Evolutionary conservation across 1,139 yeast genomes (phyloP).

Genomic region (Chernovozyma aurita): DNA sequence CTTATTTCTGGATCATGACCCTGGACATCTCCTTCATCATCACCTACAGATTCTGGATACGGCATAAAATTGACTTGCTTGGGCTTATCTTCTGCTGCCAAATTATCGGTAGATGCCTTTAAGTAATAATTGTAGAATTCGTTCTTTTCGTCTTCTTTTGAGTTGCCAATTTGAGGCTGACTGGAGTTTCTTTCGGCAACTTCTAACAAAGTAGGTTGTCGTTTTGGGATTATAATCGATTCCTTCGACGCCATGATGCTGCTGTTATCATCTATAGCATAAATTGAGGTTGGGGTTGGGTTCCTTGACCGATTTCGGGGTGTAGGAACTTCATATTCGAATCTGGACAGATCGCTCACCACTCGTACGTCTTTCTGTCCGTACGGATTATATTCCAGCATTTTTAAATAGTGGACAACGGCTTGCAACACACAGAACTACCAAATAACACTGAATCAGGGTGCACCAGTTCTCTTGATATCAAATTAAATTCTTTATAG

Average conservation of each 20-base stretch:
- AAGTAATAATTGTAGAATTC: constrained; percentile 4
- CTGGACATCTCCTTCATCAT: not conserved
- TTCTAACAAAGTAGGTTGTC: constrained; percentile 6
- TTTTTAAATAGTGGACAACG: too few relatives aligned
- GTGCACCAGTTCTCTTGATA: too few relatives aligned
- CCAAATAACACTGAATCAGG: too few relatives aligned
- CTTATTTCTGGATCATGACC: not conserved
- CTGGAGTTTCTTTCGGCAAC: constrained; percentile 4
- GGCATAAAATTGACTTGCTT: constrained; percentile 4
- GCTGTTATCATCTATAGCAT: constrained; percentile 7
- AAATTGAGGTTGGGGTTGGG: constrained; percentile 23
- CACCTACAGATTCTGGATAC: constrained; percentile 8
- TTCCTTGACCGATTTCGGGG: constrained; percentile 24
- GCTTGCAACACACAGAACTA: too few relatives aligned
- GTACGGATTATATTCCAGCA: constrained; percentile 21
- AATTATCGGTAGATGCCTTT: not conserved
- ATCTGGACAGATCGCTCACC: constrained; percentile 29
- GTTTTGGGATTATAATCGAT: constrained; percentile 1
- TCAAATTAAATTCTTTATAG: too few relatives aligned
- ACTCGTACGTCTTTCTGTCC: constrained; percentile 20
- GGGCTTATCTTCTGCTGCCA: not conserved
- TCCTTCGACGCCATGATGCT: constrained; percentile 3
- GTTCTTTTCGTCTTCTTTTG: constrained; percentile 2
- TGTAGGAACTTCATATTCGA: constrained; percentile 20
- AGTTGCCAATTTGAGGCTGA: not conserved